Conservation (phyloP, 108 stramenopile species). For the Discostella stelligeroides region DNA sequence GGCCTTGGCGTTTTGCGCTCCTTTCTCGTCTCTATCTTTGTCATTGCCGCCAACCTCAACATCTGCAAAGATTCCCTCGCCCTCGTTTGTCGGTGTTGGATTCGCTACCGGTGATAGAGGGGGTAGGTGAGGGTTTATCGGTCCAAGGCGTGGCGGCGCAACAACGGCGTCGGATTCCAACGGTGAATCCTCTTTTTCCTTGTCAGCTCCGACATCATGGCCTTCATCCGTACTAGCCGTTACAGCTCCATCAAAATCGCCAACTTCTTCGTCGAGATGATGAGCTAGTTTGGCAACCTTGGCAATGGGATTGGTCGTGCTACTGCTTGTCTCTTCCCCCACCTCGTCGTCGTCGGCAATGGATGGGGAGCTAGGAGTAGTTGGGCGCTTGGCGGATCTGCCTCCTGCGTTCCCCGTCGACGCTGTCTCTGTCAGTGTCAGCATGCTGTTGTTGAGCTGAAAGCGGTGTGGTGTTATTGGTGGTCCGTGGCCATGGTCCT, state of each 20-base stretch:
- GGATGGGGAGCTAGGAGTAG: too few species aligned
- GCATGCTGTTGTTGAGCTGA: too few species aligned
- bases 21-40: too few species aligned
- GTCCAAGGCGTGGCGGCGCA: background rate
- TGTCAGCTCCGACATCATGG: background rate
- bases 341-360: background rate
- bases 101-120: background rate
- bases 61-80: background rate
- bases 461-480: too few species aligned
- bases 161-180: background rate
- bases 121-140: background rate
- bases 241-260: background rate
- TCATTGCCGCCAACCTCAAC: background rate
- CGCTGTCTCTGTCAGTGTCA: too few species aligned
- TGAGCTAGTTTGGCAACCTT: background rate
- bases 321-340: background rate
- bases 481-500: too few species aligned
- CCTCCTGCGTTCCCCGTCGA: too few species aligned
- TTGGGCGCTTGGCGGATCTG: too few species aligned
- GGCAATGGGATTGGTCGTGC: background rate
- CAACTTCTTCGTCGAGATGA: background rate
- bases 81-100: background rate
- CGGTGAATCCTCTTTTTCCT: background rate
- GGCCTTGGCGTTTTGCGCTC: too few species aligned
- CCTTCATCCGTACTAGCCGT: background rate